Base-by-base conservation (phyloP, 495 filamentous ascomycete genomes). In the Penicillium bialowiezense region DNA sequence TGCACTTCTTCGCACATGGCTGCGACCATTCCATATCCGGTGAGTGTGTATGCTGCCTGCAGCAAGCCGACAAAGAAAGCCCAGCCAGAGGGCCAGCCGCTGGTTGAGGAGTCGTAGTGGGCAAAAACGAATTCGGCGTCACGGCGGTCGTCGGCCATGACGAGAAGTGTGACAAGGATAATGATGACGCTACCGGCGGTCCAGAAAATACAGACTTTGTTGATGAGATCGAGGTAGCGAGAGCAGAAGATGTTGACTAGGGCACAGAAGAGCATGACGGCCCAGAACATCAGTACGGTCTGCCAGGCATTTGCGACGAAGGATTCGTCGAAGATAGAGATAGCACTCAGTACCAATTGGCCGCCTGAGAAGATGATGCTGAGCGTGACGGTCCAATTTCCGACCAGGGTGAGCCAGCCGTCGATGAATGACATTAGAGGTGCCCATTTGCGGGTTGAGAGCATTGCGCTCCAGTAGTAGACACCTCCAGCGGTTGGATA, bases 391-490 rank as follows among this genome's bases (percentile, higher is more conserved):
- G 75, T 75, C 56, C 88, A 86, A 76, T 86, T 89, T 1, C 84
- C 87, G 2, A 83, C 80, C 4, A 87, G 78, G 35, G 85, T 88
- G 55, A 90, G 75, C 86, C 87, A 90, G 19, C 87, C 87, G 10
- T 84, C 85, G 14, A 84, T 80, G 70, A 84, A 90, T 12, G 77
- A 82, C 50, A 89, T 74, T 37, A 85, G 60, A 5, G 81, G 80
- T 4, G 79, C 82, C 78, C 79, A 88, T 47, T 67, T 65, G 44
- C 64, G 71, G 47, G 71, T 71, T 1, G 71, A 67, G 15, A 79
- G 72, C 63, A 86, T 84, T 7, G 86, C 85, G 10, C 84, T 86
- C 87, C 86, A 90, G 65, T 88, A 84, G 52, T 89, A 89, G 44
- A 87, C 84, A 6, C 84, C 84, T 28, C 78, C 78, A 38, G 79